Conservation (phyloP, 352 stramenopile species). For the Phytophthora lateralis region DNA sequence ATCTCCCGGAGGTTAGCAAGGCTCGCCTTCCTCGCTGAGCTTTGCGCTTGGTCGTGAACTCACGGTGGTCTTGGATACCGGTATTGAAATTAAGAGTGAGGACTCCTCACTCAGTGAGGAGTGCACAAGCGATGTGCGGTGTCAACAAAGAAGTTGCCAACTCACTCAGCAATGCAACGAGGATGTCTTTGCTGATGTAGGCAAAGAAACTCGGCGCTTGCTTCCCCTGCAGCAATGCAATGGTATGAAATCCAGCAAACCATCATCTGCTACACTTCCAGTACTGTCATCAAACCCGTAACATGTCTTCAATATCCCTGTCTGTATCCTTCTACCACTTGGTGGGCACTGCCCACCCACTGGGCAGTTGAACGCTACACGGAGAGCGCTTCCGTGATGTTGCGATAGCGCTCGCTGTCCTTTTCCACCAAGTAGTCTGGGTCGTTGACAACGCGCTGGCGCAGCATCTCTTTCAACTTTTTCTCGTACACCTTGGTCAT, state of each 20-base stretch:
- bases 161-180: too few species aligned
- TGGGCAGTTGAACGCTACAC: slow-evolving; percentile 33
- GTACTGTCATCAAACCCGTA: slow-evolving; percentile 3
- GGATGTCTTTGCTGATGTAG: too few species aligned
- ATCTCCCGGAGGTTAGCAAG: neutral
- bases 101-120: too few species aligned
- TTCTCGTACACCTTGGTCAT: slow-evolving; percentile 55
- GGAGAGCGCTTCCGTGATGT: slow-evolving; percentile 58
- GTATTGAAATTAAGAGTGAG: slow-evolving; percentile 11
- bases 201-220: too few species aligned
- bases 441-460: slow-evolving; percentile 55
- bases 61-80: neutral
- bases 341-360: neutral
- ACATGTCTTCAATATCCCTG: slow-evolving; percentile 1
- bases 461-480: slow-evolving; percentile 69
- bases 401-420: slow-evolving; percentile 52
- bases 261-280: neutral
- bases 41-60: neutral
- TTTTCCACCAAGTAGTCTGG: slow-evolving; percentile 57
- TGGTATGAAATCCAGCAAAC: neutral
- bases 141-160: too few species aligned
- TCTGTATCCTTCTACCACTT: slow-evolving; percentile 5
- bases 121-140: neutral
- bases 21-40: neutral
- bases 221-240: too few species aligned